These are phyloP conservation scores for Calycina herbarum DNA, from an alignment of 2,329 filamentous ascomycete genomes.

Conservation along the genomic window DNA sequence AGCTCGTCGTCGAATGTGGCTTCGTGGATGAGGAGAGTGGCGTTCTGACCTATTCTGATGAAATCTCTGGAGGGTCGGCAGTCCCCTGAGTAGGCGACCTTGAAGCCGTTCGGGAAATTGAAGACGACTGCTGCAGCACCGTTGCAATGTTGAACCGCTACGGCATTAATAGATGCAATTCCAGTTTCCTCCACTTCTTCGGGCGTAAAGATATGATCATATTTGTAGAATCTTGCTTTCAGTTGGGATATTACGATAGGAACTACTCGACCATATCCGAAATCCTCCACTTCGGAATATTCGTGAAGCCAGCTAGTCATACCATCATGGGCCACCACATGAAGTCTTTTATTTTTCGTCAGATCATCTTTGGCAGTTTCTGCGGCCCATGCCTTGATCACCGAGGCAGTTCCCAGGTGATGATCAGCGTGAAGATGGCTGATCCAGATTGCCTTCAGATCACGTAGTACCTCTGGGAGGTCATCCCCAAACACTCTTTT, in stretches of 20 bases:
- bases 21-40: conserved; percentile 89
- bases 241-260: conserved; percentile 25
- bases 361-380: conserved; percentile 46
- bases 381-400: conserved; percentile 80
- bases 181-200: conserved; percentile 54
- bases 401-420: conserved; percentile 77
- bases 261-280: conserved; percentile 58
- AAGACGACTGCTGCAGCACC: conserved; percentile 75
- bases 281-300: conserved; percentile 75
- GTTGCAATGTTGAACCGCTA: conserved; percentile 75
- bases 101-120: conserved; percentile 77
- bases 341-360: conserved; percentile 47
- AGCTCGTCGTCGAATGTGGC: conserved; percentile 93
- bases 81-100: conserved; percentile 91
- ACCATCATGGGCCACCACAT: conserved; percentile 66
- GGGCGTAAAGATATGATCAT: conserved; percentile 39
- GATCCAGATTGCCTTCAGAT: conserved; percentile 85
- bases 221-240: conserved; percentile 8
- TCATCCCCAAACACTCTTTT: conserved; percentile 70
- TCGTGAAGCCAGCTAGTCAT: conserved; percentile 80
- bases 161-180: conserved; percentile 65
- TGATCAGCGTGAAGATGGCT: conserved; percentile 96
- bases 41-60: conserved; percentile 66
- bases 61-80: conserved; percentile 78
- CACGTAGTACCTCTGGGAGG: conserved; percentile 68